These are phyloP conservation scores for Clonostachys rhizophaga DNA, from an alignment of 2,329 filamentous ascomycete species.

Conservation along the genomic window DNA sequence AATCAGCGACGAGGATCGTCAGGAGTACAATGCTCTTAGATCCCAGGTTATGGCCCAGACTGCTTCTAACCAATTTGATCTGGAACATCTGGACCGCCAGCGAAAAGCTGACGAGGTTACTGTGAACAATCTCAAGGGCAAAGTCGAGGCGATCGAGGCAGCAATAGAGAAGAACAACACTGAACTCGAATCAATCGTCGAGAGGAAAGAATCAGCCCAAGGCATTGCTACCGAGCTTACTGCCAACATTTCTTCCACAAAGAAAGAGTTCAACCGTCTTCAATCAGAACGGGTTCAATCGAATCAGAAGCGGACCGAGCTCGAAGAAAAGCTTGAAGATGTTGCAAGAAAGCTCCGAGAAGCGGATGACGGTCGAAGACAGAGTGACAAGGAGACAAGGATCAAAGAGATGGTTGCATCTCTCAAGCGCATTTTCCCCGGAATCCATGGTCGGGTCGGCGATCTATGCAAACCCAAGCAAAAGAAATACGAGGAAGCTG, in stretches of 20 bases:
- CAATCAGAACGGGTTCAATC: conserved; percentile 79
- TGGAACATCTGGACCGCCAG: conserved; percentile 84
- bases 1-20: conserved; percentile 78
- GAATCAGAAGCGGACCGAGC: conserved; percentile 77
- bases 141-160: conserved; percentile 74
- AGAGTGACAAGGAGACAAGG: conserved; percentile 75
- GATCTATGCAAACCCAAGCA: conserved; percentile 95
- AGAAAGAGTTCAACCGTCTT: conserved; percentile 82
- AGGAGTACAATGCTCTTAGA: conserved; percentile 82
- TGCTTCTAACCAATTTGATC: conserved; percentile 73
- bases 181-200: conserved; percentile 64
- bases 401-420: conserved; percentile 80
- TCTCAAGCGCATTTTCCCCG: conserved; percentile 86
- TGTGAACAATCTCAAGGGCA: conserved; percentile 82
- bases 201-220: conserved; percentile 62
- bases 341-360: conserved; percentile 77
- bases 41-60: conserved; percentile 81
- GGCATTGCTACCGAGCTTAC: conserved; percentile 62
- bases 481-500: conserved; percentile 92
- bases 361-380: conserved; percentile 78
- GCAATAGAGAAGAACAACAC: conserved; percentile 68
- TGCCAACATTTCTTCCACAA: conserved; percentile 79
- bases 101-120: conserved; percentile 89
- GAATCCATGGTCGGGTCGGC: conserved; percentile 84
- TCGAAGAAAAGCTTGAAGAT: conserved; percentile 87